These are phyloP conservation scores for Thecaphora thlaspeos DNA, from an alignment of 1,284 basidiomycete species.

Conservation along the genomic window DNA sequence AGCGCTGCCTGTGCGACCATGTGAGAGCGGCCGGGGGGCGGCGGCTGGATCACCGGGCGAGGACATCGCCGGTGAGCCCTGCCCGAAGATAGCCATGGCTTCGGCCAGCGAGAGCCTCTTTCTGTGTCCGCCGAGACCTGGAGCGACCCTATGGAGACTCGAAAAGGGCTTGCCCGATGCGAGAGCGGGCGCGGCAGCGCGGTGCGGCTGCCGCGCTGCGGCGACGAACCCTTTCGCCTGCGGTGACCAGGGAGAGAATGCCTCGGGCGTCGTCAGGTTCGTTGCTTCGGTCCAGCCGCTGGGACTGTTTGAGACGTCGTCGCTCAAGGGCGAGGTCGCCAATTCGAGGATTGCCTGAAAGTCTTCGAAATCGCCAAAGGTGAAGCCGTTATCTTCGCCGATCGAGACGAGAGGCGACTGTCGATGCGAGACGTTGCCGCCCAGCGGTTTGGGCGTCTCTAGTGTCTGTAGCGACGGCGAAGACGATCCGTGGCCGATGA, in stretches of 20 bases:
- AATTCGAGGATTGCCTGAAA: conserved; percentile 24
- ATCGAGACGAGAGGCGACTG: background rate
- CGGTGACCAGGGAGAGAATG: background rate
- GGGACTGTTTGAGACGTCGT: background rate
- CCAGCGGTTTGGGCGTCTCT: background rate
- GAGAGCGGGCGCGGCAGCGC: no score
- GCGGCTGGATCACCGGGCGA: no score
- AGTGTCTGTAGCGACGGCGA: background rate
- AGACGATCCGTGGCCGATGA: background rate
- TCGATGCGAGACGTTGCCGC: background rate
- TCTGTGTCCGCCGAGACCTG: background rate
- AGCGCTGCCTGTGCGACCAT: background rate
- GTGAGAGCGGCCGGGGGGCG: no score
- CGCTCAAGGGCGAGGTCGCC: conserved; percentile 5
- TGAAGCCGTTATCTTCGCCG: background rate
- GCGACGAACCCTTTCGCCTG: no score
- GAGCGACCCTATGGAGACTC: background rate
- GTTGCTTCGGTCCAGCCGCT: background rate
- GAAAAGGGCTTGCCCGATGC: no score
- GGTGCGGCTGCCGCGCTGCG: background rate
- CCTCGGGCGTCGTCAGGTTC: background rate
- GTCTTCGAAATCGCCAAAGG: conserved; percentile 17
- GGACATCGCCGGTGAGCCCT: no score
- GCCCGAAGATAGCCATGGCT: background rate
- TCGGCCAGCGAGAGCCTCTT: background rate